Conservation (phyloP, 352 stramenopile genomes). For the Globisporangium viniferum region DNA sequence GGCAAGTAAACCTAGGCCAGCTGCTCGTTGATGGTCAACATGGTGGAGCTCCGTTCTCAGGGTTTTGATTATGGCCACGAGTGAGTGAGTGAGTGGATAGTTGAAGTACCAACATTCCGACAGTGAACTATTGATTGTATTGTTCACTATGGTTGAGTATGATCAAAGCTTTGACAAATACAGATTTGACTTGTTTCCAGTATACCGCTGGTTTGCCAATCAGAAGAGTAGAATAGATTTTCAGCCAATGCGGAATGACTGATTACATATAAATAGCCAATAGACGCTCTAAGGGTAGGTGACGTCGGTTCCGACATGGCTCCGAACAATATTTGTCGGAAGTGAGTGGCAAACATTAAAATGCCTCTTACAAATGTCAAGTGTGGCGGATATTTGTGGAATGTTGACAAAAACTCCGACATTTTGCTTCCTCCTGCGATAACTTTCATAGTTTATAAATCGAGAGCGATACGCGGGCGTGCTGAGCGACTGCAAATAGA, state of each 20-base stretch:
- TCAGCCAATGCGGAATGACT: neutral
- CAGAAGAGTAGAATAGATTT: neutral
- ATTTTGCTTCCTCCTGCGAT: neutral
- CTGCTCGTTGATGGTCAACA: too few relatives aligned
- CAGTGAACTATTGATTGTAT: too few relatives aligned
- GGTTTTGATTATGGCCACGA: slow-evolving; percentile 2
- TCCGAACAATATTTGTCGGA: slow-evolving; percentile 4
- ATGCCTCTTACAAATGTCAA: neutral
- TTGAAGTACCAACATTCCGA: neutral
- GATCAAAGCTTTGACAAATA: neutral
- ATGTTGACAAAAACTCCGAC: neutral
- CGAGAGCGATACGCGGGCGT: too few relatives aligned
- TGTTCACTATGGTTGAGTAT: neutral
- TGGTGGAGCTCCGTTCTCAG: too few relatives aligned
- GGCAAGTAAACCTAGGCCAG: too few relatives aligned
- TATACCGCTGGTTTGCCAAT: neutral
- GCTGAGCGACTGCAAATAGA: too few relatives aligned
- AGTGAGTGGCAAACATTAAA: neutral
- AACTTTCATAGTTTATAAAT: neutral
- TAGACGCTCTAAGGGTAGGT: neutral
- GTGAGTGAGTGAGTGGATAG: neutral
- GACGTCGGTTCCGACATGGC: neutral
- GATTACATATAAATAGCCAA: neutral
- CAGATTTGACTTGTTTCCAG: neutral
- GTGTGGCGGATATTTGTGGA: neutral